These are phyloP conservation scores for Mallotus nudiflorus DNA, from an alignment of 345 rosid species.

Conservation along the genomic window DNA sequence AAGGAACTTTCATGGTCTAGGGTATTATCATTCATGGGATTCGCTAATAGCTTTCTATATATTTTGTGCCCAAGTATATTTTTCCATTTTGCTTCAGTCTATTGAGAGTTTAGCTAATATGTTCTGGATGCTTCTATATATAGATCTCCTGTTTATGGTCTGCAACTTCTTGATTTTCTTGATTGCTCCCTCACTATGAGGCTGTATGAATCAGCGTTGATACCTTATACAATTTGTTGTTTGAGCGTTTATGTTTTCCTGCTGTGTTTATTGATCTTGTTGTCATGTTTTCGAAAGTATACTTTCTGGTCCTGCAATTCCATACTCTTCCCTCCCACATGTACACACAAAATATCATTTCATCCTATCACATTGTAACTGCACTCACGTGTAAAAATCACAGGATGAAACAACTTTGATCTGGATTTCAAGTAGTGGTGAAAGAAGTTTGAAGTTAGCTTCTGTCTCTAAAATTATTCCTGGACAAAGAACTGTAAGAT, in stretches of 20 bases:
- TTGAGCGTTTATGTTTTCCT: background rate
- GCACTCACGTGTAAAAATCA: slow-evolving; percentile 26
- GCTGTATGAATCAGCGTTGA: background rate
- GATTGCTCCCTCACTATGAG: background rate
- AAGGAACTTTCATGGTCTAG: background rate
- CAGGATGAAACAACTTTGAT: slow-evolving; percentile 94
- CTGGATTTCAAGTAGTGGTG: slow-evolving; percentile 83
- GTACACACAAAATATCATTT: no score
- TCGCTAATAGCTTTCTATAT: background rate
- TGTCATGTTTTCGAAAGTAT: background rate
- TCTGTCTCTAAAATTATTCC: slow-evolving; percentile 81
- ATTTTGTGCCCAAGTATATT: background rate
- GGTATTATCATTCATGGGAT: background rate
- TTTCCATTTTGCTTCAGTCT: background rate
- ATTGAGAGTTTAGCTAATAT: background rate
- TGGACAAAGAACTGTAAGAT: slow-evolving; percentile 94
- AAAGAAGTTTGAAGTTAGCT: slow-evolving; percentile 80
- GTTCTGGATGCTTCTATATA: background rate
- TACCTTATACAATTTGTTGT: background rate
- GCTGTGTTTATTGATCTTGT: slow-evolving; percentile 4
- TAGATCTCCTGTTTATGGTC: background rate
- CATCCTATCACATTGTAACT: background rate
- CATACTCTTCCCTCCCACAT: background rate
- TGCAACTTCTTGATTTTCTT: background rate
- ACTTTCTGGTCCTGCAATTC: background rate